A percentile compares a stretch with the other conserved stretches of the same genome.
Evolutionary conservation across 768 basidiomycete genomes (phyloP).

Genomic region (Trametes elegans): DNA sequence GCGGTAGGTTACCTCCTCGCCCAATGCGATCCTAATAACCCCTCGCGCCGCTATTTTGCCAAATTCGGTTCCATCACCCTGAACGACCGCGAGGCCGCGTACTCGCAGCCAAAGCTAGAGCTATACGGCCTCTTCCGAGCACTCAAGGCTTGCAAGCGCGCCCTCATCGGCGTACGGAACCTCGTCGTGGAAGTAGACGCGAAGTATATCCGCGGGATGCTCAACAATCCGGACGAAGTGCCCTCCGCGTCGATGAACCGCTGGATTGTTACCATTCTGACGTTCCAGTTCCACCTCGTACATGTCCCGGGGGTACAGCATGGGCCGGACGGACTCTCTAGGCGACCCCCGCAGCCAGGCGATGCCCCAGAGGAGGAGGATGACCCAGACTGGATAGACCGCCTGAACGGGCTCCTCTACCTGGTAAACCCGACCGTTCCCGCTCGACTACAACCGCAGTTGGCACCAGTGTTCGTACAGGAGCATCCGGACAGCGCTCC

Average conservation of each 20-base stretch:
- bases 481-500: not conserved
- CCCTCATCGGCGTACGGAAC: too few species aligned
- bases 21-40: conserved; percentile 1
- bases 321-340: conserved; percentile 34
- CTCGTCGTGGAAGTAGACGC: too few species aligned
- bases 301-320: conserved; percentile 34
- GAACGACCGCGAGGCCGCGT: conserved; percentile 30
- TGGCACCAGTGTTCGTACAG: not conserved
- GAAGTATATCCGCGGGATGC: too few species aligned
- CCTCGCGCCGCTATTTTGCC: conserved; percentile 22
- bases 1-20: too few species aligned
- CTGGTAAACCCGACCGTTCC: too few species aligned
- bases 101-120: too few species aligned
- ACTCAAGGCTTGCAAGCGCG: too few species aligned
- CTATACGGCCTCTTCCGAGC: too few species aligned
- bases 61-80: conserved; percentile 40
- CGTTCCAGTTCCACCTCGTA: conserved; percentile 36
- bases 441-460: too few species aligned
- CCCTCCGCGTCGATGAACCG: conserved; percentile 35
- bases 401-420: conserved; percentile 8
- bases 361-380: conserved; percentile 5
- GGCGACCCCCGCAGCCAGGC: conserved; percentile 5
- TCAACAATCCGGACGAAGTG: too few species aligned
- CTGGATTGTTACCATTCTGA: conserved; percentile 40
- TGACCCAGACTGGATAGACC: conserved; percentile 20